phyloP scores from a whole-genome alignment of 2,329 filamentous ascomycete species.

The Penicillium sp. region DNA sequence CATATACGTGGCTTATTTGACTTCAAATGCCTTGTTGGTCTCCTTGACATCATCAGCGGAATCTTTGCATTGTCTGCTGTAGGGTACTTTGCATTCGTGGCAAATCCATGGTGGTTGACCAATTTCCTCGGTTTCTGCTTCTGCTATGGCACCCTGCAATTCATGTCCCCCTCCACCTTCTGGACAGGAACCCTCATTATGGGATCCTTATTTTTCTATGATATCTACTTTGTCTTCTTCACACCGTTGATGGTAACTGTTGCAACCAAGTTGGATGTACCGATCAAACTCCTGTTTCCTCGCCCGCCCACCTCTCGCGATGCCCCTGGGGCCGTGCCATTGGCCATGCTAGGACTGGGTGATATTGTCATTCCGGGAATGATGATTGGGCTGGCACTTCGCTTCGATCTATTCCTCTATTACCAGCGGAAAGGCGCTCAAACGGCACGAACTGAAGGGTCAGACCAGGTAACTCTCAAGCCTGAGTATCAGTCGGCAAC shows the following conservation, averaged over 20 bases:
- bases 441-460: constrained; percentile 26
- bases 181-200: constrained; percentile 76
- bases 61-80: constrained; percentile 55
- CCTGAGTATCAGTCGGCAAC: constrained; percentile 55
- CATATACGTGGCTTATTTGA: constrained; percentile 54
- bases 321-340: constrained; percentile 41
- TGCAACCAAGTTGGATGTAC: constrained; percentile 83
- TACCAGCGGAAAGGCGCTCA: constrained; percentile 66
- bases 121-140: constrained; percentile 86
- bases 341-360: constrained; percentile 85
- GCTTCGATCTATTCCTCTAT: constrained; percentile 86
- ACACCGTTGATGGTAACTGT: constrained; percentile 59
- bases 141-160: constrained; percentile 75
- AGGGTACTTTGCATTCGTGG: constrained; percentile 62
- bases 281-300: constrained; percentile 86
- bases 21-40: constrained; percentile 43
- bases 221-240: constrained; percentile 69
- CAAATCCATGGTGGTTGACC: constrained; percentile 68
- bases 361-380: constrained; percentile 92
- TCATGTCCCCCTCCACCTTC: constrained; percentile 88
- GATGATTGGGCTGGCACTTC: constrained; percentile 79
- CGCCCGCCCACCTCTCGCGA: constrained; percentile 54
- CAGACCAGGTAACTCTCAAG: constrained; percentile 25
- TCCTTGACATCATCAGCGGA: constrained; percentile 55
- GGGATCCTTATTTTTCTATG: constrained; percentile 82